A percentile compares a stretch with the other conserved stretches of the same genome.
These are phyloP conservation scores for Lepiota venenata DNA, from an alignment of 768 basidiomycete genomes.

Conservation along the genomic window DNA sequence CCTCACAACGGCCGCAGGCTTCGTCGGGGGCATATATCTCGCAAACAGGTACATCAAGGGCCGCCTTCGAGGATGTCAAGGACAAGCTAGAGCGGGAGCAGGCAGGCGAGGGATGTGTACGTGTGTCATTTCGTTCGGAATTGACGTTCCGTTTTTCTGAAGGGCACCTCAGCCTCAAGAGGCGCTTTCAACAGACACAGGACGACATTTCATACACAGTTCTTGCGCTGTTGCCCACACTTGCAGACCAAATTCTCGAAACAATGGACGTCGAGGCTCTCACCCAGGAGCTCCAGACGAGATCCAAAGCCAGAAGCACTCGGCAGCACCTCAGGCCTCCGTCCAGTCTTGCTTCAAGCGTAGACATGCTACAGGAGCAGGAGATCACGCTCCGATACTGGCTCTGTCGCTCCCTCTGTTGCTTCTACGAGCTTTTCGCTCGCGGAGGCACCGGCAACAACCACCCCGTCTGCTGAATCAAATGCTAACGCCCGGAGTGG, in stretches of 20 bases:
- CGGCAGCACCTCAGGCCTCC: constrained; percentile 10
- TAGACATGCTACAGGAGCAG: constrained; percentile 37
- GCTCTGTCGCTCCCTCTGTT: constrained; percentile 12
- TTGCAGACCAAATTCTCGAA: constrained; percentile 60
- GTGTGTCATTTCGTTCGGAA: constrained; percentile 24
- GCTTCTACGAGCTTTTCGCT: constrained; percentile 8
- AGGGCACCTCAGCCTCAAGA: constrained; percentile 47
- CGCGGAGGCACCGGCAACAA: constrained; percentile 1
- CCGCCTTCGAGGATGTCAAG: constrained; percentile 64
- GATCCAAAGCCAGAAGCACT: constrained; percentile 15
- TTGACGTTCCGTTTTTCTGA: not conserved
- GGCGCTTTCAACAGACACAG: constrained; percentile 73
- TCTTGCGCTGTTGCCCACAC: constrained; percentile 64
- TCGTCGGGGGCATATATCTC: constrained; percentile 61
- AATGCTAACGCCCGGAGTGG: not conserved
- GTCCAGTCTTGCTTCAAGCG: constrained; percentile 23
- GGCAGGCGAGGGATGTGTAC: constrained; percentile 66
- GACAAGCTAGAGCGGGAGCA: constrained; percentile 57
- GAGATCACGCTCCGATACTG: constrained; percentile 40
- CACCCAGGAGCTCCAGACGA: constrained; percentile 48
- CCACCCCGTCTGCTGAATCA: constrained; percentile 2
- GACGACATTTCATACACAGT: constrained; percentile 76
- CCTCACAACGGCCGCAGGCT: constrained; percentile 45
- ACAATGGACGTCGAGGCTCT: constrained; percentile 77
- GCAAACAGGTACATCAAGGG: constrained; percentile 56